These are phyloP conservation scores for Aristolochia californica DNA, from an alignment of 164 flowering plant species.

Conservation along the genomic window DNA sequence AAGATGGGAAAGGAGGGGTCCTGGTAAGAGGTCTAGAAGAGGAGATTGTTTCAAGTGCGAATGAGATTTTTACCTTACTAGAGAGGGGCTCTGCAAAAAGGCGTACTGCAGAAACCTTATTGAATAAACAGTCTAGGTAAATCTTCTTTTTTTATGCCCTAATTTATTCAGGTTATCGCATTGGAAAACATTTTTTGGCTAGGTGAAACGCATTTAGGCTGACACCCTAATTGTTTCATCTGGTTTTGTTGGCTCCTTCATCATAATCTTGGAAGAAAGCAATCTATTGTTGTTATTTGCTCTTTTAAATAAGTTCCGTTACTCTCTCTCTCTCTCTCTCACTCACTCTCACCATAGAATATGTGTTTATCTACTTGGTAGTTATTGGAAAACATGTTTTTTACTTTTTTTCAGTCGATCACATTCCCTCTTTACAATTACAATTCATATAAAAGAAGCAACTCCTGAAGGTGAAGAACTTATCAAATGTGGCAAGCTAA, in stretches of 20 bases:
- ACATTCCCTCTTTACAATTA: constrained; percentile 86
- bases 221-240: too few relatives aligned
- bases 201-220: too few relatives aligned
- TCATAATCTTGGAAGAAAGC: too few relatives aligned
- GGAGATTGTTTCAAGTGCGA: constrained; percentile 87
- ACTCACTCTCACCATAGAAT: too few relatives aligned
- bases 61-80: constrained; percentile 76
- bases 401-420: constrained; percentile 60
- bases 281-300: too few relatives aligned
- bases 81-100: constrained; percentile 95
- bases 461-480: constrained; percentile 98
- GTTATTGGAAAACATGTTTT: too few relatives aligned
- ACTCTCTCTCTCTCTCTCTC: too few relatives aligned
- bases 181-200: too few relatives aligned
- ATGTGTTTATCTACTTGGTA: too few relatives aligned
- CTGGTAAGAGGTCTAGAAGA: constrained; percentile 93
- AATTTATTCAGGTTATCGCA: neutral
- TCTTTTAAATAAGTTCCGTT: too few relatives aligned
- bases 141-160: neutral
- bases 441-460: constrained; percentile 93
- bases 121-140: constrained; percentile 93
- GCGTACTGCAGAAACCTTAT: constrained; percentile 89
- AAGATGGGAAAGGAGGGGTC: constrained; percentile 99
- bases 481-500: constrained; percentile 94
- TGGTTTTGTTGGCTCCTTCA: too few relatives aligned